Percentiles rank a stretch among this genome's conserved stretches.
Evolutionary conservation across 441 rosid species (phyloP).

Genomic region (Lepidium campestre): DNA sequence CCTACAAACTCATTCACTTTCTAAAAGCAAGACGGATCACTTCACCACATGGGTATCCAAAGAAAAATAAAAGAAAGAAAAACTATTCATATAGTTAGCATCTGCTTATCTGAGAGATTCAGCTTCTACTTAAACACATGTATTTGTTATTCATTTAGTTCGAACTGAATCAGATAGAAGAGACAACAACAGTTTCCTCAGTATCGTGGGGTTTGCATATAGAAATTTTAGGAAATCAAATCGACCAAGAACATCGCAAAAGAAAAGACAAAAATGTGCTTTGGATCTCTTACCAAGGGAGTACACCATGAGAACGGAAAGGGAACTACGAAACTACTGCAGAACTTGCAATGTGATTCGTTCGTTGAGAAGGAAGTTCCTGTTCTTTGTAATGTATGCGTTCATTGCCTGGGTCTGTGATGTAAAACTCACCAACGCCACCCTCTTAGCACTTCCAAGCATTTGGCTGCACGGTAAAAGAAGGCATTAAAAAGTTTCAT

Average conservation of each 20-base stretch:
- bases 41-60: slow-evolving; percentile 29
- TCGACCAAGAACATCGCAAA: background rate
- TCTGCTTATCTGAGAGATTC: background rate
- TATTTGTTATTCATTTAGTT: slow-evolving; percentile 4
- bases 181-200: background rate
- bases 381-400: slow-evolving; percentile 56
- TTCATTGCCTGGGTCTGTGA: slow-evolving; percentile 61
- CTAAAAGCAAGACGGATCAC: slow-evolving; percentile 15
- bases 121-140: background rate
- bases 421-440: slow-evolving; percentile 50
- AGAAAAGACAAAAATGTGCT: background rate
- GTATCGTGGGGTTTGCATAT: background rate
- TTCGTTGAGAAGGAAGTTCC: slow-evolving; percentile 57
- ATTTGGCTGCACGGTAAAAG: slow-evolving; percentile 35
- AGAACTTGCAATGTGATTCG: slow-evolving; percentile 67
- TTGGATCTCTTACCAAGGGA: background rate
- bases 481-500: background rate
- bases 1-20: slow-evolving; percentile 19
- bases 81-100: background rate
- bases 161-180: background rate
- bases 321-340: slow-evolving; percentile 33
- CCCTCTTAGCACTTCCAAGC: slow-evolving; percentile 27
- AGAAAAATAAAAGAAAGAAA: background rate
- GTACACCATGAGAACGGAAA: background rate
- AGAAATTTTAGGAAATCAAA: background rate